A percentile compares a stretch with the other conserved stretches of the same genome.
Conservation (phyloP, 1,139 yeast species). For the Hemisphaericaspora xylofermentans region DNA sequence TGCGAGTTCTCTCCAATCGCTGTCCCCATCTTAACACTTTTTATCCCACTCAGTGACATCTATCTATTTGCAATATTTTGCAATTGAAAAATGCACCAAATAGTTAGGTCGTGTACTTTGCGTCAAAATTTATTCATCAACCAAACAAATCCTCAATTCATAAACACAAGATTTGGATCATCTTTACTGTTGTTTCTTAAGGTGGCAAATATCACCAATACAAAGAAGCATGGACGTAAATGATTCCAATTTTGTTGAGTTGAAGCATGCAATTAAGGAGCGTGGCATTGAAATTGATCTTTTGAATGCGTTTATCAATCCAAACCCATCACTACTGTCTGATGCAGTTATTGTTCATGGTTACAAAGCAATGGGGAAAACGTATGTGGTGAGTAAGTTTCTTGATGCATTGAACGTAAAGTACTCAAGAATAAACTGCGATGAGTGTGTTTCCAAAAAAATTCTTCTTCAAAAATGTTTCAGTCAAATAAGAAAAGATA, state of each 20-base stretch:
- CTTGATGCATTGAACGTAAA: slow-evolving; percentile 24
- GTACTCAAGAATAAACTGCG: slow-evolving; percentile 34
- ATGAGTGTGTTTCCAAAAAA: slow-evolving; percentile 39
- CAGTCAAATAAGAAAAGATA: slow-evolving; percentile 28
- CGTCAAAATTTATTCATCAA: neutral
- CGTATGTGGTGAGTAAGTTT: slow-evolving; percentile 29
- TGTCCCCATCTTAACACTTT: no score
- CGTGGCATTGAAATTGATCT: slow-evolving; percentile 26
- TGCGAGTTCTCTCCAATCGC: no score
- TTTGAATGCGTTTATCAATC: slow-evolving; percentile 24
- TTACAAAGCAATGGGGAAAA: slow-evolving; percentile 41
- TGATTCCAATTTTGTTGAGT: slow-evolving; percentile 48
- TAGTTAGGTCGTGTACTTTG: neutral
- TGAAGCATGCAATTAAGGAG: slow-evolving; percentile 12
- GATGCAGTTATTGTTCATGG: slow-evolving; percentile 41
- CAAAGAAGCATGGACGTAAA: slow-evolving; percentile 26
- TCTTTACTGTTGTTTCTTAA: no score
- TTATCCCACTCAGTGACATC: no score
- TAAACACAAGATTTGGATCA: no score
- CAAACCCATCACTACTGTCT: slow-evolving; percentile 22
- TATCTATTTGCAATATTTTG: no score
- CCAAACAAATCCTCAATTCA: no score
- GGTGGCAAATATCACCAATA: no score
- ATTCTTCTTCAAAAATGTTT: slow-evolving; percentile 40
- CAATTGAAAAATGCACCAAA: no score